Conservation (phyloP, 2,329 filamentous ascomycete genomes). For the Penicillium sp. region DNA sequence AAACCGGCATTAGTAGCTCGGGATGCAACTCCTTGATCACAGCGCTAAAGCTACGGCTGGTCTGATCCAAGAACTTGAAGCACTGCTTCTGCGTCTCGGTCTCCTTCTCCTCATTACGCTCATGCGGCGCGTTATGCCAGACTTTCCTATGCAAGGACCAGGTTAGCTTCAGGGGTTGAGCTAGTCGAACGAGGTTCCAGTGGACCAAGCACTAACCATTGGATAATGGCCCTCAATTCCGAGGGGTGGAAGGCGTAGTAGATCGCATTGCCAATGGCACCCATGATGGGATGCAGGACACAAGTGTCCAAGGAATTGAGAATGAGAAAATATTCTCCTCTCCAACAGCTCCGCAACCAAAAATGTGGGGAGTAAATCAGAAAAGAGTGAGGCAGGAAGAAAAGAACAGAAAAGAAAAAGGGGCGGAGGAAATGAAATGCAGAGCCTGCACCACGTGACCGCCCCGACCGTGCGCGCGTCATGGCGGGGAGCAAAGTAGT, state of each 20-base stretch:
- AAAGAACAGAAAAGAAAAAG: conserved; percentile 15
- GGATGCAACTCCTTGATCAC: conserved; percentile 96
- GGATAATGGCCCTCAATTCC: conserved; percentile 74
- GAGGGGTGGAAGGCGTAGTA: conserved; percentile 71
- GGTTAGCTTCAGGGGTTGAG: conserved; percentile 7
- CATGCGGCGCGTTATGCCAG: conserved; percentile 92
- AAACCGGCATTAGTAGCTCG: conserved; percentile 81
- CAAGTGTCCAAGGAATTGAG: conserved; percentile 1
- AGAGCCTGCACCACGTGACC: conserved; percentile 1
- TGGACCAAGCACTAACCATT: conserved; percentile 61
- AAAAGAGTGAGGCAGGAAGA: conserved; percentile 13
- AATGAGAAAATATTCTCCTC: too few relatives aligned
- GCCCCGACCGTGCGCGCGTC: not conserved
- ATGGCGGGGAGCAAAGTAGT: conserved; percentile 5
- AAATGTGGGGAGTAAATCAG: conserved; percentile 6
- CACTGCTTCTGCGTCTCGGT: conserved; percentile 68
- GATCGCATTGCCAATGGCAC: conserved; percentile 48
- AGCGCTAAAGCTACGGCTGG: conserved; percentile 84
- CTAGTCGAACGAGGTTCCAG: not conserved
- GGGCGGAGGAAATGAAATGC: conserved; percentile 4
- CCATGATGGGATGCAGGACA: conserved; percentile 31
- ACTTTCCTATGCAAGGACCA: conserved; percentile 62
- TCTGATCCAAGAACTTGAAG: conserved; percentile 78
- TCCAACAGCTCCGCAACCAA: not conserved
- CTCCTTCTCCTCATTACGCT: conserved; percentile 71